These are phyloP conservation scores for Panaeolus papilionaceus DNA, from an alignment of 768 basidiomycete genomes.

Conservation along the genomic window DNA sequence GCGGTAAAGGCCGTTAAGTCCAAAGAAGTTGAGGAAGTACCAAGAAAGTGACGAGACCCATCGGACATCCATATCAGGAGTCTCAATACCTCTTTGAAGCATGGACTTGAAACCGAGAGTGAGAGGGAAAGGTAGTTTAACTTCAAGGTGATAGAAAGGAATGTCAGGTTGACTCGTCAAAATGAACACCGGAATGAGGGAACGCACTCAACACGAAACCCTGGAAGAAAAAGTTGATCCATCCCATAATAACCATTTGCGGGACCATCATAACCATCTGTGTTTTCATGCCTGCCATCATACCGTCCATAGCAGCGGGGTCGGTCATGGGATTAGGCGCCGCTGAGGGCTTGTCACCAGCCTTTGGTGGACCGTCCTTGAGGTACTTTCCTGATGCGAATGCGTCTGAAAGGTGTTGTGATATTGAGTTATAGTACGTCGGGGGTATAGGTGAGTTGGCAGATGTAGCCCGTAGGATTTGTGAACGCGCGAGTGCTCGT, in stretches of 20 bases:
- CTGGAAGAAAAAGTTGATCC: slow-evolving; percentile 99
- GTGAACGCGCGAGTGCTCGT: slow-evolving; percentile 80
- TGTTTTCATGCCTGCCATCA: slow-evolving; percentile 99
- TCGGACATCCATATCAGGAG: slow-evolving; percentile 95
- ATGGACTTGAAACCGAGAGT: slow-evolving; percentile 98
- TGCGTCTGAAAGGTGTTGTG: slow-evolving; percentile 72
- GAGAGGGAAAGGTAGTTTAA: slow-evolving; percentile 95
- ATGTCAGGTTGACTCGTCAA: background rate
- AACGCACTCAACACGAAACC: slow-evolving; percentile 96
- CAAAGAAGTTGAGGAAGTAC: slow-evolving; percentile 99
- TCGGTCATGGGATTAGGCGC: slow-evolving; percentile 88
- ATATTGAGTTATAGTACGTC: slow-evolving; percentile 74
- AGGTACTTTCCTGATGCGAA: slow-evolving; percentile 83
- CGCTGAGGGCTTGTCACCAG: slow-evolving; percentile 54
- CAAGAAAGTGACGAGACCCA: slow-evolving; percentile 99
- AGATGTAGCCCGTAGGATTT: slow-evolving; percentile 83
- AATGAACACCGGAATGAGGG: background rate
- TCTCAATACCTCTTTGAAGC: slow-evolving; percentile 95
- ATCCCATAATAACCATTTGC: slow-evolving; percentile 99
- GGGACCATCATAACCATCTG: slow-evolving; percentile 99
- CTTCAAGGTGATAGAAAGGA: slow-evolving; percentile 43
- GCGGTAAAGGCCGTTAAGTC: slow-evolving; percentile 93
- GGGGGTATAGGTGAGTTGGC: slow-evolving; percentile 83
- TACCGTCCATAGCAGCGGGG: slow-evolving; percentile 93
- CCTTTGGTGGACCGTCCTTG: slow-evolving; percentile 80